Evolutionary conservation across 2,329 filamentous ascomycete species (phyloP).

Genomic region (Zymoseptoria passerinii): DNA sequence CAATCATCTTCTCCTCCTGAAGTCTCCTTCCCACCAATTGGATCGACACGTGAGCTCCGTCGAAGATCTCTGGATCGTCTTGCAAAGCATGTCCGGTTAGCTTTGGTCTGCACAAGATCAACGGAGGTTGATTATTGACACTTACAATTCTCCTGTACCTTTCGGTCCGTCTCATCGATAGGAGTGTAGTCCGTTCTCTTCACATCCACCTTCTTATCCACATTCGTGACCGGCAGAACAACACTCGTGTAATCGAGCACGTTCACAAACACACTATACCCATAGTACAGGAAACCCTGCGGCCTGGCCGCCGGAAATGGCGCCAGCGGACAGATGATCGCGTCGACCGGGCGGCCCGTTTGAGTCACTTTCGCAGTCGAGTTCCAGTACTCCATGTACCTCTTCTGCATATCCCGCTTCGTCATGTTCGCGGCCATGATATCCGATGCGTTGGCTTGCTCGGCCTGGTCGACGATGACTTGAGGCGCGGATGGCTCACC

Average conservation of each 20-base stretch:
- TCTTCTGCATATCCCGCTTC: constrained; percentile 48
- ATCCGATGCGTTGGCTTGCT: constrained; percentile 35
- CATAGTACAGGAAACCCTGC: constrained; percentile 39
- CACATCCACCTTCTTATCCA: constrained; percentile 44
- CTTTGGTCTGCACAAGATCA: constrained; percentile 15
- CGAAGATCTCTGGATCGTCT: constrained; percentile 29
- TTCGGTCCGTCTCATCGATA: constrained; percentile 34
- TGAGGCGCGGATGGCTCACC: constrained; percentile 47
- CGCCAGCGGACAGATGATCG: constrained; percentile 43
- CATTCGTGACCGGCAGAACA: constrained; percentile 48
- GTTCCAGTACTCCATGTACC: constrained; percentile 59
- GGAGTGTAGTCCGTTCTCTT: constrained; percentile 29
- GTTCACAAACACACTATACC: constrained; percentile 43
- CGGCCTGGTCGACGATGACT: constrained; percentile 31
- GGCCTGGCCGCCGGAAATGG: constrained; percentile 44
- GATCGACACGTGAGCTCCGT: constrained; percentile 31
- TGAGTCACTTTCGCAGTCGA: constrained; percentile 43
- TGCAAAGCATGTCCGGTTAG: too few species aligned
- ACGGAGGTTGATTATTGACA: background rate
- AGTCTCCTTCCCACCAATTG: constrained; percentile 30
- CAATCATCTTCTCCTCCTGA: constrained; percentile 34
- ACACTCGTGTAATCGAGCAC: constrained; percentile 49
- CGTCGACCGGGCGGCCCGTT: constrained; percentile 45
- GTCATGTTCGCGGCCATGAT: constrained; percentile 44
- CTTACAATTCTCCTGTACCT: constrained; percentile 34